Evolutionary conservation across 169 alveolate species (phyloP), one percentile per base, ranked within the genome.

Genomic region (Nephromyces sp.): DNA sequence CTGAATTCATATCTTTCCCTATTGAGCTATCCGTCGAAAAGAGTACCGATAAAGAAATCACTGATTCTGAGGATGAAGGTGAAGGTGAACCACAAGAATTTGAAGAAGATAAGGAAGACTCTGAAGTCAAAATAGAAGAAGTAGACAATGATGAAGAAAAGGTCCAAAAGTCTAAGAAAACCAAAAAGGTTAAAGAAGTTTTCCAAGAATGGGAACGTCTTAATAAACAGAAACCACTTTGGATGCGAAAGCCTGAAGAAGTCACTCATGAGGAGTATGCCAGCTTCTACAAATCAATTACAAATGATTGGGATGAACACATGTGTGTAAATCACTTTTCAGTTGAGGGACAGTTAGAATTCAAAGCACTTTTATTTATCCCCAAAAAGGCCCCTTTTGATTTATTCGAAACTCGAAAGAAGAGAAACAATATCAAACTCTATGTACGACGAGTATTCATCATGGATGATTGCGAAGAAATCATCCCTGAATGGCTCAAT

Each of bases 371-470:
- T 70, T 97, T 96, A 72, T 97, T 96, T 87, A 94, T 96, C 30
- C 99, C 99, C 62, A 95, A 95, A 89, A 86, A 99, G 82, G 99
- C 99, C 31, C 99, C 99, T 53, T 97, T 96, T 92, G 99, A 97
- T 82, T 90, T 97, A 81, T 97, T 97, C 84, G 99, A 97, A 88
- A 92, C 97, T 80, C 93, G 97, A 88, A 96, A 96, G 93, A 97
- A 96, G 96, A 88, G 96, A 86, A 96, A 96, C 87, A 97, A 96
- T 95, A 93, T 97, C 89, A 96, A 95, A 85, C 85, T 97, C 70
- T 97, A 97, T 84, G 99, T 97, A 66, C 87, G 99, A 64, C 90
- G 99, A 74, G 99, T 97, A 69, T 97, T 97, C 93, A 97, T 97
- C 85, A 97, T 95, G 99, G 99, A 96, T 88, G 99, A 97, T 89